phyloP scores from a whole-genome alignment of 2,329 filamentous ascomycete species.

The Helotiales sp. region DNA sequence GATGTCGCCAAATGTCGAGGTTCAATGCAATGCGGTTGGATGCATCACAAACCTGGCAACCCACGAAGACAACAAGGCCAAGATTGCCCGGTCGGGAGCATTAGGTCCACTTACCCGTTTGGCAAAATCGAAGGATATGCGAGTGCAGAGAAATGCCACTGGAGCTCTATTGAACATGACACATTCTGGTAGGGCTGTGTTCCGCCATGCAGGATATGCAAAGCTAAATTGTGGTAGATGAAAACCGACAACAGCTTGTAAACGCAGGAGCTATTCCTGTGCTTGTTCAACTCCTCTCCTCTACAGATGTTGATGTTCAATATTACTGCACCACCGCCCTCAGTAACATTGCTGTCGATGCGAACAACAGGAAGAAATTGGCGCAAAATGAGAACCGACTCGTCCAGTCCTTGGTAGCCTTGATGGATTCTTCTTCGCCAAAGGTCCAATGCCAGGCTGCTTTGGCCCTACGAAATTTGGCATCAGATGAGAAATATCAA shows the following conservation, averaged over 20 bases:
- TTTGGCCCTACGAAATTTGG: constrained; percentile 89
- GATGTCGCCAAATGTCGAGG: constrained; percentile 97
- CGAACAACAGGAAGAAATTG: constrained; percentile 86
- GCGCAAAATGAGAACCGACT: constrained; percentile 89
- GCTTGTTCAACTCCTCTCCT: constrained; percentile 91
- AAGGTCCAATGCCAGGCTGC: constrained; percentile 99
- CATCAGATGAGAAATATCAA: constrained; percentile 98
- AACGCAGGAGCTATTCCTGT: constrained; percentile 98
- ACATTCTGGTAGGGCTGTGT: constrained; percentile 76
- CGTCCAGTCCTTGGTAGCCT: constrained; percentile 89
- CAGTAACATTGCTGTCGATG: constrained; percentile 97
- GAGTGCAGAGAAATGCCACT: constrained; percentile 95
- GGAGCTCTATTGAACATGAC: constrained; percentile 98
- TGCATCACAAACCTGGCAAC: constrained; percentile 99
- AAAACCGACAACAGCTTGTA: constrained; percentile 96
- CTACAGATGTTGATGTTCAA: constrained; percentile 93
- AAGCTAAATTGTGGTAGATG: constrained; percentile 62
- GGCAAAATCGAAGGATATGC: constrained; percentile 98
- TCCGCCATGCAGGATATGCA: not conserved
- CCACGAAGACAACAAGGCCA: constrained; percentile 98
- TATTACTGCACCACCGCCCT: constrained; percentile 99
- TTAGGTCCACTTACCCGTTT: constrained; percentile 87
- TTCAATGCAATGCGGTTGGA: constrained; percentile 98
- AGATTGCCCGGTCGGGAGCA: constrained; percentile 94
- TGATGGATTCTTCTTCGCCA: constrained; percentile 96